Evolutionary conservation across 495 filamentous ascomycete species (phyloP), one percentile per base, ranked within the genome.

Genomic region (Monascus purpureus): DNA sequence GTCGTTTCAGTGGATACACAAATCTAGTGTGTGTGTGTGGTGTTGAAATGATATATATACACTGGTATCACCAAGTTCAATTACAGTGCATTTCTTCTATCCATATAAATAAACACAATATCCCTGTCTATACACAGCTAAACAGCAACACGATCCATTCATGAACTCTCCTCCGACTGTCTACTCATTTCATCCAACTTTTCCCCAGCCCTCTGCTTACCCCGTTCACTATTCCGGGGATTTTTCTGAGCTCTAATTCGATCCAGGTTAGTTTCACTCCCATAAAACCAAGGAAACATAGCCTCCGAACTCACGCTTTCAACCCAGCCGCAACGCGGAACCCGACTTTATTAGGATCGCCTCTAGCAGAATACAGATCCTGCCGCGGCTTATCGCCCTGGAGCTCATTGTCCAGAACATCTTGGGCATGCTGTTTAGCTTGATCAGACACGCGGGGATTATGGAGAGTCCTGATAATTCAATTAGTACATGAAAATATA

Each of bases 361-460:
- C 29, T 23, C 28, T 15, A n/a, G 32, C 12, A 1, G 31, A 20
- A 17, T 48, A 36, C n/a, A 38, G 27, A 2, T 45, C 37, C 11
- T 32, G 27, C 1, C 35, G 43, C 6, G 42, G 39, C 23, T 39
- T 12, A 24, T 50, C 43, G 9, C 40, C 33, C 25, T 29, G 39
- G 28, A 50, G 13, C 27, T 60, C 36, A 12, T 42, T 42, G 24
- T 57, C 33, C 23, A 67, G 49, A 8, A 62, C 47, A 32, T 63
- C 52, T 38, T 51, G 31, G 12, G 57, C 60, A 17, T 55, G 49
- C 31, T 55, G 20, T 41, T 66, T 66, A 32, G 61, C 55, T 27
- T 52, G 45, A 3, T 53, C 49, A 0, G 61, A 64, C 3, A 56
- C 46, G 4, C 53, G 52, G 9, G 61, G 57, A 32, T 64, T 65